Evolutionary conservation across 2,329 filamentous ascomycete species (phyloP).

Genomic region (Aspergillus glaucus): DNA sequence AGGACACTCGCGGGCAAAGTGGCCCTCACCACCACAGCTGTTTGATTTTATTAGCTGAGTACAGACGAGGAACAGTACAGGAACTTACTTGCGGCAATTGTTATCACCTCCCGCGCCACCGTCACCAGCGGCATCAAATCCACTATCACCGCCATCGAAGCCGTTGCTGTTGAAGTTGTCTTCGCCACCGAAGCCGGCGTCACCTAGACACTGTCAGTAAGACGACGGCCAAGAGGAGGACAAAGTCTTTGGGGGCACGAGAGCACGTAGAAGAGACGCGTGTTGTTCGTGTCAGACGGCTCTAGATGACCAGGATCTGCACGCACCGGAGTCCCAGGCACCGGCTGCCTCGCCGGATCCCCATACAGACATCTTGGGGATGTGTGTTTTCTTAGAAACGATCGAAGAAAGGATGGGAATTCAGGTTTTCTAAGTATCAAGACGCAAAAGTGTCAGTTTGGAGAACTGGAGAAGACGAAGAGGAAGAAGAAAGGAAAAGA

Average conservation of each 20-base stretch:
- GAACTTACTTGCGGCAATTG: slow-evolving; percentile 32
- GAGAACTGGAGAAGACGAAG: background rate
- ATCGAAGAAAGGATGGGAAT: background rate
- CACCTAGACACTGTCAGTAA: background rate
- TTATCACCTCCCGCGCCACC: slow-evolving; percentile 13
- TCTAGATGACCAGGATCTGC: background rate
- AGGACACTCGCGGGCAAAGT: slow-evolving; percentile 38
- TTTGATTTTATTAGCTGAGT: background rate
- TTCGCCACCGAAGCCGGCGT: slow-evolving; percentile 8
- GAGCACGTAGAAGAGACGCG: background rate
- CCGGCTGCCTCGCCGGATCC: background rate
- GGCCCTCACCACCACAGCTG: slow-evolving; percentile 31
- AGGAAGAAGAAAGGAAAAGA: background rate
- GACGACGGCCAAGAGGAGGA: background rate
- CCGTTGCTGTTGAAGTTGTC: slow-evolving; percentile 11
- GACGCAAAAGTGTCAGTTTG: slow-evolving; percentile 2
- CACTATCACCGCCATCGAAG: slow-evolving; percentile 1
- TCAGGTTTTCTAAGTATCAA: background rate
- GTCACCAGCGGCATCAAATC: background rate
- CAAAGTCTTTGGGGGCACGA: background rate
- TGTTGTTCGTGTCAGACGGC: background rate
- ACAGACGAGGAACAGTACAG: background rate
- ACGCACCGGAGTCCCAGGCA: background rate
- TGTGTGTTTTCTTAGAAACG: background rate
- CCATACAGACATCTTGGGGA: background rate